A percentile compares a stretch with the other conserved stretches of the same genome.
phyloP scores from a whole-genome alignment of 2,329 filamentous ascomycete genomes.

The Trichoderma guizhouense region DNA sequence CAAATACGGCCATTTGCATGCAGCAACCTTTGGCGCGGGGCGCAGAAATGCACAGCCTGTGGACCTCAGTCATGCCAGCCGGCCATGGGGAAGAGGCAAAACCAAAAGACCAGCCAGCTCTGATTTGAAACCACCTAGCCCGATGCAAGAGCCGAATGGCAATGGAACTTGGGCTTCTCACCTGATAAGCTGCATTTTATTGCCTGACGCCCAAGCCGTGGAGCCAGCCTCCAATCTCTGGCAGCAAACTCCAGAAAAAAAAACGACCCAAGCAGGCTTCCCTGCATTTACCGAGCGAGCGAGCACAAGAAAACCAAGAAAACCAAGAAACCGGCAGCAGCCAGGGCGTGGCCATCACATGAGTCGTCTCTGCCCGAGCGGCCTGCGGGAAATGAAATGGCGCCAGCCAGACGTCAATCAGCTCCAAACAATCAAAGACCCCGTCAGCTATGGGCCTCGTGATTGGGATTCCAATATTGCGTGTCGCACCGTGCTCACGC shows the following conservation, averaged over 20 bases:
- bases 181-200: conserved; percentile 14
- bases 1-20: conserved; percentile 13
- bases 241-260: background rate
- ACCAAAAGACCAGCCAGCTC: background rate
- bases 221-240: background rate
- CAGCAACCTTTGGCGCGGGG: conserved; percentile 5
- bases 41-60: conserved; percentile 9
- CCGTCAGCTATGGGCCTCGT: conserved; percentile 13
- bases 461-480: conserved; percentile 17
- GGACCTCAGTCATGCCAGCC: background rate
- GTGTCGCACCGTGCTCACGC: conserved; percentile 17
- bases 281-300: background rate
- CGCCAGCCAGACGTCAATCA: conserved; percentile 13
- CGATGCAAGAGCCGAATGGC: conserved; percentile 1
- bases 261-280: background rate
- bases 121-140: conserved; percentile 3
- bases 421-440: conserved; percentile 13
- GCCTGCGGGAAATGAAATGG: conserved; percentile 10
- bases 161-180: conserved; percentile 4
- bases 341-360: conserved; percentile 6
- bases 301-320: background rate
- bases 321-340: background rate
- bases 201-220: conserved; percentile 9
- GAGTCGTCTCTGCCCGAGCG: conserved; percentile 5
- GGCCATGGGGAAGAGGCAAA: background rate